phyloP scores from a whole-genome alignment of 352 stramenopile species.

The Globisporangium spiculum region DNA sequence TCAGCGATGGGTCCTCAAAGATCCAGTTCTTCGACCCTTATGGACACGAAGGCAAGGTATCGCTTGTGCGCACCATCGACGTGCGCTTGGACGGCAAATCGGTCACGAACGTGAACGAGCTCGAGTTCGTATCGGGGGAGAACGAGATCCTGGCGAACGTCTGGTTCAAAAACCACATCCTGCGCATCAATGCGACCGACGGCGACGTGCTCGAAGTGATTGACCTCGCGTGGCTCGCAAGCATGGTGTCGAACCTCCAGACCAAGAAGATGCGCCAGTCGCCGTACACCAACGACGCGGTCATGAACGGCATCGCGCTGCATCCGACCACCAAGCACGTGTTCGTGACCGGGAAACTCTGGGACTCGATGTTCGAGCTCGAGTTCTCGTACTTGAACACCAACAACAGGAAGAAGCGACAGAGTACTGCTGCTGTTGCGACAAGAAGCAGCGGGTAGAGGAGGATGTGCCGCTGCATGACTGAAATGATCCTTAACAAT shows the following conservation, averaged over 20 bases:
- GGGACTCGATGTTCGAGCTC: slow-evolving; percentile 84
- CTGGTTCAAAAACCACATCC: slow-evolving; percentile 74
- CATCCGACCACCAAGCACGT: slow-evolving; percentile 56
- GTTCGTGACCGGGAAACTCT: slow-evolving; percentile 81
- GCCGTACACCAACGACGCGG: slow-evolving; percentile 47
- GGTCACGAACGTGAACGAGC: slow-evolving; percentile 76
- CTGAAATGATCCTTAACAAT: not conserved
- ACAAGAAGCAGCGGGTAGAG: not conserved
- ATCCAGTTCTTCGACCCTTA: slow-evolving; percentile 80
- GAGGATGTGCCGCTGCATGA: not conserved
- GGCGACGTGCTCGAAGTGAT: slow-evolving; percentile 69
- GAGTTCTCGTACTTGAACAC: slow-evolving; percentile 53
- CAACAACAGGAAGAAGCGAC: slow-evolving; percentile 1
- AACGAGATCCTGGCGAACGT: slow-evolving; percentile 87
- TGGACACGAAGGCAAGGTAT: slow-evolving; percentile 17
- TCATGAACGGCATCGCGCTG: slow-evolving; percentile 90
- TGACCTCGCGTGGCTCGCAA: slow-evolving; percentile 60
- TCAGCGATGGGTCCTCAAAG: slow-evolving; percentile 77
- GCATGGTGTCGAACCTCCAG: slow-evolving; percentile 59
- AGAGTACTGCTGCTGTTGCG: not conserved
- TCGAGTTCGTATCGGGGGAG: slow-evolving; percentile 81
- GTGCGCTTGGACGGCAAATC: slow-evolving; percentile 40
- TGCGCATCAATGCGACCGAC: slow-evolving; percentile 72
- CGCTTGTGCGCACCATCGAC: slow-evolving; percentile 49
- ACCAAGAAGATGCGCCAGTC: slow-evolving; percentile 42